A percentile compares a stretch with the other conserved stretches of the same genome.
These are phyloP conservation scores for Pyrenula massariospora DNA, from an alignment of 495 filamentous ascomycete genomes.

Conservation along the genomic window DNA sequence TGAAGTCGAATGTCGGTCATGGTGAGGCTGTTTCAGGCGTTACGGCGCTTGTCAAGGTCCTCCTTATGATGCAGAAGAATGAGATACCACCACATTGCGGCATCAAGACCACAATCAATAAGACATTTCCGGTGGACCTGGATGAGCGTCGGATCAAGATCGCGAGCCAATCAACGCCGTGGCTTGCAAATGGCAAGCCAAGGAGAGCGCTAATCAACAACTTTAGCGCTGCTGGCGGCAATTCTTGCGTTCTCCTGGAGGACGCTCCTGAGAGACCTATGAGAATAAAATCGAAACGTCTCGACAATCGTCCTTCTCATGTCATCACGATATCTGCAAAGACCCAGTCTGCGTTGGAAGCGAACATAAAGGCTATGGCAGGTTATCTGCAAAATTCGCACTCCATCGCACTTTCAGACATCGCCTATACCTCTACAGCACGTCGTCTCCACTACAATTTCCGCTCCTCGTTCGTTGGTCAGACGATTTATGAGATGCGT, in stretches of 20 bases:
- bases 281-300: neutral
- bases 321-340: slow-evolving; percentile 18
- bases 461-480: slow-evolving; percentile 22
- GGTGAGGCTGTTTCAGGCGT: slow-evolving; percentile 24
- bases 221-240: slow-evolving; percentile 25
- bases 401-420: slow-evolving; percentile 14
- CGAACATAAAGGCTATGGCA: slow-evolving; percentile 14
- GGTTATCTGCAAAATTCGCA: slow-evolving; percentile 40
- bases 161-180: slow-evolving; percentile 13
- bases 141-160: slow-evolving; percentile 21
- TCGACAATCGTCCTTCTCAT: slow-evolving; percentile 11
- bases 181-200: slow-evolving; percentile 5
- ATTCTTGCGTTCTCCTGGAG: slow-evolving; percentile 19
- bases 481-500: slow-evolving; percentile 18
- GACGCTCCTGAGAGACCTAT: slow-evolving; percentile 5
- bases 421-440: slow-evolving; percentile 30
- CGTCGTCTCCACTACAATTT: slow-evolving; percentile 34
- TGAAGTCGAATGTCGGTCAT: slow-evolving; percentile 31
- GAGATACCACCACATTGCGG: slow-evolving; percentile 25
- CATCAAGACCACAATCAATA: slow-evolving; percentile 33
- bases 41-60: slow-evolving; percentile 19
- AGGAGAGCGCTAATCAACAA: slow-evolving; percentile 21
- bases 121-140: slow-evolving; percentile 12
- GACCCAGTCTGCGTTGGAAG: slow-evolving; percentile 14
- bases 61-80: slow-evolving; percentile 20